Percentiles rank a stretch among this genome's conserved stretches.
These are phyloP conservation scores for Leccinum ochraceum DNA, from an alignment of 768 basidiomycete species.

Conservation along the genomic window DNA sequence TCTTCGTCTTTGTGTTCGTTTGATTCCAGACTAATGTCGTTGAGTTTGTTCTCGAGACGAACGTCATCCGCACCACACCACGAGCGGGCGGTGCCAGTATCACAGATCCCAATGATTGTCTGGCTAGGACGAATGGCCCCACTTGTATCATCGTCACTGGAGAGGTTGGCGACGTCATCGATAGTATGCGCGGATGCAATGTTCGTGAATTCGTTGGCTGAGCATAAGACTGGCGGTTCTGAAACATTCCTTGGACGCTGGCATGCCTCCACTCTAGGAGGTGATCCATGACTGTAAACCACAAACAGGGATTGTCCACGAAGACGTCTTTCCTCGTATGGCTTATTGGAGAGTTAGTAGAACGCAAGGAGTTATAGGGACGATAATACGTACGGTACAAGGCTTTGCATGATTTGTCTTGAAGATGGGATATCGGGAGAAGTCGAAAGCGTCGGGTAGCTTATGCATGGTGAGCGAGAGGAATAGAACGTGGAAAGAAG, in stretches of 20 bases:
- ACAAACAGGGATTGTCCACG: slow-evolving; percentile 7
- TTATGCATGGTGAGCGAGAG: slow-evolving; percentile 1
- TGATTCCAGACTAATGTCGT: background rate
- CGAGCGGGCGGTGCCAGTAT: background rate
- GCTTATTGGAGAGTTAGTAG: background rate
- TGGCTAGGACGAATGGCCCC: background rate
- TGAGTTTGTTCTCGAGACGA: background rate
- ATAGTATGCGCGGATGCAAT: slow-evolving; percentile 10
- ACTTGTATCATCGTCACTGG: background rate
- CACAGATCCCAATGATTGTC: background rate
- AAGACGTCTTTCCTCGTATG: background rate
- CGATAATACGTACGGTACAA: slow-evolving; percentile 10
- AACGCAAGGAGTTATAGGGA: background rate
- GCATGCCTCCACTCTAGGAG: background rate
- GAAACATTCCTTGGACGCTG: slow-evolving; percentile 22
- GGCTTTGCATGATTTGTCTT: background rate
- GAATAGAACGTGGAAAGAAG: background rate
- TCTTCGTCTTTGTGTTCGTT: slow-evolving; percentile 11
- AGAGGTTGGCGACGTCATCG: slow-evolving; percentile 11
- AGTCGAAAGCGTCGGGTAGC: slow-evolving; percentile 16
- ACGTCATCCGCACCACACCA: background rate
- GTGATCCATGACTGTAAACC: background rate
- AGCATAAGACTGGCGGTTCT: slow-evolving; percentile 24
- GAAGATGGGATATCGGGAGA: slow-evolving; percentile 14
- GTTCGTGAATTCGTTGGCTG: slow-evolving; percentile 18